A percentile compares a stretch with the other conserved stretches of the same genome.
Evolutionary conservation across 2,329 filamentous ascomycete species (phyloP).

Genomic region (Colletotrichum echinochloae): DNA sequence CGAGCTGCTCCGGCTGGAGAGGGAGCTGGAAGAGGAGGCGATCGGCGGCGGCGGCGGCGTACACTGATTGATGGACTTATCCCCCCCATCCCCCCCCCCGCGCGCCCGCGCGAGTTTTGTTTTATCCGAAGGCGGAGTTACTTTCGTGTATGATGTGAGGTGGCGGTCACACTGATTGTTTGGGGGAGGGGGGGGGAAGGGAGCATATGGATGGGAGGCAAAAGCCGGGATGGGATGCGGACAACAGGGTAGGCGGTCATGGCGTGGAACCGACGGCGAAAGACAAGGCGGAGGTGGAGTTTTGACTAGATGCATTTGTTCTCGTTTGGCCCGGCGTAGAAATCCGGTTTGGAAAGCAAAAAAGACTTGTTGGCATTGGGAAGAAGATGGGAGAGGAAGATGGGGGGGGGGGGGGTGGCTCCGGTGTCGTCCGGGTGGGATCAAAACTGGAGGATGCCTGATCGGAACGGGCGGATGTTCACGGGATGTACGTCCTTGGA

Average conservation of each 20-base stretch:
- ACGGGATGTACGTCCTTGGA: background rate
- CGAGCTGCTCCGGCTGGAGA: conserved; percentile 50
- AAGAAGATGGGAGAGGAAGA: background rate
- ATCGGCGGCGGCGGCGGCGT: background rate
- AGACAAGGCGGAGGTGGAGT: background rate
- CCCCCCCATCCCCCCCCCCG: no score
- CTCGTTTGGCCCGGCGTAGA: background rate
- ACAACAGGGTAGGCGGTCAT: background rate
- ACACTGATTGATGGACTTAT: conserved; percentile 22
- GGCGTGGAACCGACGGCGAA: background rate
- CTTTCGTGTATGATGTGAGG: background rate
- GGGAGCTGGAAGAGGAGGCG: conserved; percentile 45
- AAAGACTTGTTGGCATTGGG: background rate
- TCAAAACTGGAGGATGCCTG: background rate
- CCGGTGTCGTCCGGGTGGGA: background rate
- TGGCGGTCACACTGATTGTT: background rate
- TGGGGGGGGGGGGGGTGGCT: no score
- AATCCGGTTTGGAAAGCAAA: background rate
- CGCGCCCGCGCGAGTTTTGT: background rate
- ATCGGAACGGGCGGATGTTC: background rate
- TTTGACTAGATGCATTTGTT: background rate
- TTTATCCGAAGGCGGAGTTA: background rate
- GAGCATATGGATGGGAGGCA: conserved; percentile 5
- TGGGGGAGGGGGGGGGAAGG: background rate
- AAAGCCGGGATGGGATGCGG: background rate